Base-by-base conservation (phyloP, 1,284 basidiomycete genomes). In the Wallemia hederae region DNA sequence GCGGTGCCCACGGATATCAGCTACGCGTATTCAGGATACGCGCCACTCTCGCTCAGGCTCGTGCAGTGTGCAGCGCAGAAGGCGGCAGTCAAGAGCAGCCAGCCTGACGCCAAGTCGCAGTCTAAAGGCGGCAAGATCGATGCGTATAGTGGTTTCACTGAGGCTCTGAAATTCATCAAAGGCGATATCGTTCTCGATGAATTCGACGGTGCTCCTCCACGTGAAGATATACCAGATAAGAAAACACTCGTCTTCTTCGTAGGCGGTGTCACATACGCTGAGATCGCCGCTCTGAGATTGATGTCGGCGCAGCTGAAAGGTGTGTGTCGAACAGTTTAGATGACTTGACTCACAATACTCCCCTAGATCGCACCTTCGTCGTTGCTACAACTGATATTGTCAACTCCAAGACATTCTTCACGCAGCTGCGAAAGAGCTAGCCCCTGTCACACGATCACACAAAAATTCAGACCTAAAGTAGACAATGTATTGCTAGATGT, bases 121-220 rank as follows among this genome's bases (percentile, higher is more conserved):
- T 28, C 25, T 24, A 82, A 66, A 79, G 82, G 58, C 70, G 70
- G 1, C 61, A 75, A 74, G 31, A 83, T 97, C 62, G 79, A 84
- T 1, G 92, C 92, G 0, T 99, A 92, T 90, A 90, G 85, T 69
- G 90, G 89, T 17, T 88, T 97, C 66, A 91, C 97, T 70, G 94
- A 98, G 66, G 77, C 85, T 1, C 69, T 97, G 17, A 77, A 77
- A 55, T 75, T 76, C 59, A 79, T 96, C 60, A 85, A 88, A 1
- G 92, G 92, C 2, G 80, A 82, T 64, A 84, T 81, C 1, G 79
- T 94, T 59, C 77, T 72, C 64, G 67, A 69, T 61, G 68, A 65
- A 60, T 68, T 66, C 34, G 66, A 70, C n/a, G 66, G 73, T 59
- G 66, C 72, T 59, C 70, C 71, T 14, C 67, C 74, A 61, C 66